Evolutionary conservation across 2,329 filamentous ascomycete species (phyloP), one percentile per base, ranked within the genome.

Genomic region (Volutella citrinella): DNA sequence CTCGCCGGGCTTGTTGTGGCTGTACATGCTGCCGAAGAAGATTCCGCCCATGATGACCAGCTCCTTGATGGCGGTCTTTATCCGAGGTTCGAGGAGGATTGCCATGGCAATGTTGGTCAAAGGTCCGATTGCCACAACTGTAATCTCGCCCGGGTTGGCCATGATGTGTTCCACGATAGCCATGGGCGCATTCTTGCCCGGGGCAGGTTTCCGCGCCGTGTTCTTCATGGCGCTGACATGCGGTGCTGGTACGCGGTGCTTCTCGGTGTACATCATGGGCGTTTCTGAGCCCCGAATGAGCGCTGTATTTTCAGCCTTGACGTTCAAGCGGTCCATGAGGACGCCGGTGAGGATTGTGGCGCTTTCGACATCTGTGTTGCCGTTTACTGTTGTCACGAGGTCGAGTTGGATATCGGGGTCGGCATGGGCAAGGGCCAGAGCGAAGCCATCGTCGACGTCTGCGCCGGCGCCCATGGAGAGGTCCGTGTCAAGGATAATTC

Each of bases 291-390:
- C 37, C 16, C 28, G 34, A 15, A 36, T 29, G 33, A 40, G 34
- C 15, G 37, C 33, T 4, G 24, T 29, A 10, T 40, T 27, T 12
- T n/a, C n/a, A n/a, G n/a, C n/a, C n/a, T 23, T 20, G 27, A 40
- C 31, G 22, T 21, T 18, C n/a, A 40, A 25, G 10, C 34, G 23
- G 13, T 36, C 27, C n/a, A 36, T 17, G 27, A 40, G 33, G 12
- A 40, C 33, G n/a, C 34, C 37, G 15, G 37, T 40, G 5, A 40
- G 24, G 21, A 40, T 40, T 9, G 83, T 52, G 83, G 48, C 24
- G 89, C 89, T 8, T 88, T 89, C 3, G 88, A 89, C 30, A 95
- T 95, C 60, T 87, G 89, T 27, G 94, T 95, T 47, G 87, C 95
- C 14, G 89, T 89, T 13, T 83, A 84, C 14, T 74, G 95, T 26